Conservation (phyloP, 306 rosid species). For the Delonix regia region DNA sequence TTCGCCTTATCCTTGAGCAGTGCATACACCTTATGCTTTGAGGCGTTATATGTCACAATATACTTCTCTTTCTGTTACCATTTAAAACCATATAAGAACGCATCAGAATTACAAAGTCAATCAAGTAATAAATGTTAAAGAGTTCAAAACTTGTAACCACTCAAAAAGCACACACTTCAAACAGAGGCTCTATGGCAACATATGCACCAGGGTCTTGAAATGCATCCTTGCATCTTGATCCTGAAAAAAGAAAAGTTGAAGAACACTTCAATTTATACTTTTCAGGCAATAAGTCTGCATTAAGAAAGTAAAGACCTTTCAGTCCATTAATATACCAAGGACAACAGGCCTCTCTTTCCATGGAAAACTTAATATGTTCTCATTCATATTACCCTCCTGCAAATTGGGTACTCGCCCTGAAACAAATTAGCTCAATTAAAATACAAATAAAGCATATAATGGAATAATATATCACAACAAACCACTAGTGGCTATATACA, state of each 20-base stretch:
- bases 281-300: constrained; percentile 35
- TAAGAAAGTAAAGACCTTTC: constrained; percentile 25
- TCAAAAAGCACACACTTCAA: constrained; percentile 57
- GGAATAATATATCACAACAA: constrained; percentile 8
- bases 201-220: constrained; percentile 91
- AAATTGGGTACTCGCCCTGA: constrained; percentile 87
- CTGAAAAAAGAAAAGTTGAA: constrained; percentile 47
- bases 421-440: constrained; percentile 33
- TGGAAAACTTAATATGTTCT: constrained; percentile 80
- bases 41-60: constrained; percentile 82
- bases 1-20: constrained; percentile 93
- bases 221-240: constrained; percentile 93
- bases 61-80: constrained; percentile 79
- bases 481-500: constrained; percentile 17
- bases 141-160: constrained; percentile 23
- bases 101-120: constrained; percentile 10
- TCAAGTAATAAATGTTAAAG: constrained; percentile 15
- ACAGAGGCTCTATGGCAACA: constrained; percentile 81
- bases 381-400: constrained; percentile 81
- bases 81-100: constrained; percentile 35
- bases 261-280: constrained; percentile 26
- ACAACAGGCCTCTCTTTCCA: constrained; percentile 92
- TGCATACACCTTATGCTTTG: constrained; percentile 83
- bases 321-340: constrained; percentile 63
- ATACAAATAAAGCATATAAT: constrained; percentile 23